phyloP scores from a whole-genome alignment of 108 stramenopile species.

The Chaetoceros muelleri region DNA sequence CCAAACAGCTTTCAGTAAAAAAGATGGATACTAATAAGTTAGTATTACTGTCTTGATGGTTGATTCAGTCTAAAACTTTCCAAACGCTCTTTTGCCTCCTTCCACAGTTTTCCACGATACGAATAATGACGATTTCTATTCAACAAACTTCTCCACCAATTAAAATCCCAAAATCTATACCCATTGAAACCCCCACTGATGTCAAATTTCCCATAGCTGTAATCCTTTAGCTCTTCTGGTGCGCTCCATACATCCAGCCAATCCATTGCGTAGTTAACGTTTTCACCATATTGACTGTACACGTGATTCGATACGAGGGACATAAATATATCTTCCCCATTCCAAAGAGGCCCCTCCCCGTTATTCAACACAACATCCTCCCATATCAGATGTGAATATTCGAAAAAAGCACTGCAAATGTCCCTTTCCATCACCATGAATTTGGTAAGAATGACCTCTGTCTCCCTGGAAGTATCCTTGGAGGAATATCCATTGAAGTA shows the following conservation, averaged over 20 bases:
- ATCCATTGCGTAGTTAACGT: slow-evolving; percentile 25
- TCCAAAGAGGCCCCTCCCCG: slow-evolving; percentile 33
- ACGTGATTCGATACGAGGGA: slow-evolving; percentile 33
- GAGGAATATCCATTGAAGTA: slow-evolving; percentile 26
- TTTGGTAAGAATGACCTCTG: slow-evolving; percentile 32
- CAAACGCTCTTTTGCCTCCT: slow-evolving; percentile 17
- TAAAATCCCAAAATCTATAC: slow-evolving; percentile 15
- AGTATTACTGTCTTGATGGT: too few relatives aligned
- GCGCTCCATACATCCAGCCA: slow-evolving; percentile 29
- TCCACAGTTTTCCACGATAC: slow-evolving; percentile 25
- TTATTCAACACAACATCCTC: slow-evolving; percentile 13
- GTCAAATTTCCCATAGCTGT: slow-evolving; percentile 19
- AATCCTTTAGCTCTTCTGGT: slow-evolving; percentile 22
- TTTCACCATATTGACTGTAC: slow-evolving; percentile 7
- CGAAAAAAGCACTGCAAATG: slow-evolving; percentile 23
- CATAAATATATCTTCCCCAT: slow-evolving; percentile 43
- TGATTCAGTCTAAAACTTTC: too few relatives aligned
- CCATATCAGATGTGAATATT: slow-evolving; percentile 24
- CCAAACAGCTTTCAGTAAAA: too few relatives aligned
- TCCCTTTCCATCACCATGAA: slow-evolving; percentile 34
- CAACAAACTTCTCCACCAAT: slow-evolving; percentile 16
- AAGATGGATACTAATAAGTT: too few relatives aligned
- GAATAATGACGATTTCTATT: slow-evolving; percentile 23
- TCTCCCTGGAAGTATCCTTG: slow-evolving; percentile 2
- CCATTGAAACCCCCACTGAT: slow-evolving; percentile 26